Conservation (phyloP, 371 early-diverging fungal genomes). For the Lichtheimia ornata region DNA sequence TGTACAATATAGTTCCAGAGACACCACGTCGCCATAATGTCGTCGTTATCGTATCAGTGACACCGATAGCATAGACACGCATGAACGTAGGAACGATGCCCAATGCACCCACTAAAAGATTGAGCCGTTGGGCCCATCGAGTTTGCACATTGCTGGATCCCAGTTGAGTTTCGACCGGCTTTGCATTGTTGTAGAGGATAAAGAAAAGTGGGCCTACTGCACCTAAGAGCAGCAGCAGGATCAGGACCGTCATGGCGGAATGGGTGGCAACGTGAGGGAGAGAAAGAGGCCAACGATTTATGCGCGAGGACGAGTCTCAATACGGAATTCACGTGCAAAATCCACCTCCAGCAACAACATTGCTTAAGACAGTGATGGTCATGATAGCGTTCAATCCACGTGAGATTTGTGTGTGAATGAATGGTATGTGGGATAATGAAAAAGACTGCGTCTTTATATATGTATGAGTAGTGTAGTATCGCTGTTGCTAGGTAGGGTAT, state of each 20-base stretch:
- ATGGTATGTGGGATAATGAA: too few relatives aligned
- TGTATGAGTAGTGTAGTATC: too few relatives aligned
- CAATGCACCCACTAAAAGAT: not conserved
- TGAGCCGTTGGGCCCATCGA: not conserved
- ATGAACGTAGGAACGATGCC: constrained; percentile 9
- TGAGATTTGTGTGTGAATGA: too few relatives aligned
- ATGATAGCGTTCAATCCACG: too few relatives aligned
- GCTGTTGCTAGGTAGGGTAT: too few relatives aligned
- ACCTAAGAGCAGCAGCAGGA: not conserved
- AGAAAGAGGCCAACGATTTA: not conserved
- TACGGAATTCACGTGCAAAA: too few relatives aligned
- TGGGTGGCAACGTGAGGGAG: not conserved
- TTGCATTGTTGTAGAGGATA: not conserved
- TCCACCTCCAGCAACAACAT: too few relatives aligned
- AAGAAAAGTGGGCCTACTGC: not conserved
- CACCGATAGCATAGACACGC: constrained; percentile 35
- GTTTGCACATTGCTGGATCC: not conserved
- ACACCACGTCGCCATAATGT: constrained; percentile 25
- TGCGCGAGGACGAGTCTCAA: too few relatives aligned
- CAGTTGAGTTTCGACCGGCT: not conserved
- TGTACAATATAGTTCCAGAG: not conserved
- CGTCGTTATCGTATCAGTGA: constrained; percentile 33
- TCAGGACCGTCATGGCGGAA: not conserved
- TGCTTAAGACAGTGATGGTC: too few relatives aligned
- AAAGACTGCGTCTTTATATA: too few relatives aligned